Percentiles rank a stretch among this genome's conserved stretches.
phyloP scores from a whole-genome alignment of 2,329 filamentous ascomycete species.

The Pestalotiopsis sp. region DNA sequence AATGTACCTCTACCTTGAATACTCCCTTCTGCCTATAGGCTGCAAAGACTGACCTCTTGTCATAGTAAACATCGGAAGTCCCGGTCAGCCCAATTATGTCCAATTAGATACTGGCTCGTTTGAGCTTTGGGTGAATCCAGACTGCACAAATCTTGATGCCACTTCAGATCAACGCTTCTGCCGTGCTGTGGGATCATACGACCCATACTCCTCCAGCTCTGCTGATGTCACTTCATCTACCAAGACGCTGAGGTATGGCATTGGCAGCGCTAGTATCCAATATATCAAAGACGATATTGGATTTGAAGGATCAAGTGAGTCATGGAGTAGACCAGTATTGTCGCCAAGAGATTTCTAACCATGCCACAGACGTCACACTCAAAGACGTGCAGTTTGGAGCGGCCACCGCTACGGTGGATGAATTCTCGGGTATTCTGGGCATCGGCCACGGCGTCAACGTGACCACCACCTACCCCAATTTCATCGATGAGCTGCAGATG shows the following conservation, averaged over 20 bases:
- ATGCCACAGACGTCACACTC: slow-evolving; percentile 39
- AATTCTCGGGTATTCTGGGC: slow-evolving; percentile 68
- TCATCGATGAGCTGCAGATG: slow-evolving; percentile 51
- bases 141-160: slow-evolving; percentile 49
- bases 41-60: slow-evolving; percentile 20
- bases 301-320: slow-evolving; percentile 40
- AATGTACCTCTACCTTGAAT: slow-evolving; percentile 37
- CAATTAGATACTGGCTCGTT: slow-evolving; percentile 64
- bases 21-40: not conserved
- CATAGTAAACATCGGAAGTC: slow-evolving; percentile 55
- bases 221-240: slow-evolving; percentile 33
- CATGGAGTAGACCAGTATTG: not conserved
- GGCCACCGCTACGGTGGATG: slow-evolving; percentile 52
- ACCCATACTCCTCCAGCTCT: slow-evolving; percentile 44
- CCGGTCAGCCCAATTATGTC: slow-evolving; percentile 54
- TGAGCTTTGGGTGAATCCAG: slow-evolving; percentile 66
- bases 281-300: slow-evolving; percentile 51
- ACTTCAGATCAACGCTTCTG: slow-evolving; percentile 48
- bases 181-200: slow-evolving; percentile 46
- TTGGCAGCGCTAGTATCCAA: slow-evolving; percentile 53
- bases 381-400: slow-evolving; percentile 66
- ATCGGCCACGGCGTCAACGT: slow-evolving; percentile 66
- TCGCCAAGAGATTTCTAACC: not conserved
- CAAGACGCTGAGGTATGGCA: slow-evolving; percentile 52
- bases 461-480: slow-evolving; percentile 52